These are phyloP conservation scores for Didymella keratinophila DNA, from an alignment of 2,329 filamentous ascomycete genomes.

Conservation along the genomic window DNA sequence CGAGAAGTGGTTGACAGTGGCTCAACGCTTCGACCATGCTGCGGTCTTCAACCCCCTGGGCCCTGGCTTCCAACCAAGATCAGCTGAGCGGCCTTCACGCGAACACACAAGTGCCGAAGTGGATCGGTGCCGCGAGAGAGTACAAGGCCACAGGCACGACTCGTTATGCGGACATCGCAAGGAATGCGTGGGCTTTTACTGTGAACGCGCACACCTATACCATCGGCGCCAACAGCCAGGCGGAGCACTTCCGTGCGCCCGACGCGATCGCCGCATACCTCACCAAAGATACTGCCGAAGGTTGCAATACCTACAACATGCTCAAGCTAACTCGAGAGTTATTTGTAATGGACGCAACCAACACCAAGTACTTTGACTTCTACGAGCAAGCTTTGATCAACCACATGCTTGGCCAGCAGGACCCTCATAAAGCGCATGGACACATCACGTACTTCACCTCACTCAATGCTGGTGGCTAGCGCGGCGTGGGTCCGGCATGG, in stretches of 20 bases:
- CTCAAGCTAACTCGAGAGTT: slow-evolving; percentile 6
- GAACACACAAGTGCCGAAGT: neutral
- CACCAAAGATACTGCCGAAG: neutral
- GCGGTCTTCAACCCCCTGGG: slow-evolving; percentile 1
- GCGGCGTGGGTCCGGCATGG: slow-evolving; percentile 61
- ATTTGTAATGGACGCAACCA: neutral
- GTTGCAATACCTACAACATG: slow-evolving; percentile 9
- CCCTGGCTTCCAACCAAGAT: slow-evolving; percentile 2
- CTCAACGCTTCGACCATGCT: slow-evolving; percentile 6
- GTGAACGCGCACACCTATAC: slow-evolving; percentile 4
- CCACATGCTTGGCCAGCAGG: slow-evolving; percentile 6
- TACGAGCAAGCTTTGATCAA: slow-evolving; percentile 10
- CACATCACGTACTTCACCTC: slow-evolving; percentile 10
- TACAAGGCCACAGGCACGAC: slow-evolving; percentile 2
- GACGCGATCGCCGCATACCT: neutral
- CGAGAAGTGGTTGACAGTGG: neutral
- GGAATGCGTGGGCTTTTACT: slow-evolving; percentile 1
- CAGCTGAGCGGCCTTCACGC: slow-evolving; percentile 2
- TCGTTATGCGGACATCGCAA: slow-evolving; percentile 1
- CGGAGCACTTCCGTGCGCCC: slow-evolving; percentile 1
- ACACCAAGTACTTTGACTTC: slow-evolving; percentile 2
- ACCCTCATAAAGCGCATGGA: neutral
- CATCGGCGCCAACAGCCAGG: slow-evolving; percentile 4
- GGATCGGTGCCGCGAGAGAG: neutral
- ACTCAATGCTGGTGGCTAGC: slow-evolving; percentile 37